Conservation (phyloP, 2,329 filamentous ascomycete species). For the Trichoderma polysporum region DNA sequence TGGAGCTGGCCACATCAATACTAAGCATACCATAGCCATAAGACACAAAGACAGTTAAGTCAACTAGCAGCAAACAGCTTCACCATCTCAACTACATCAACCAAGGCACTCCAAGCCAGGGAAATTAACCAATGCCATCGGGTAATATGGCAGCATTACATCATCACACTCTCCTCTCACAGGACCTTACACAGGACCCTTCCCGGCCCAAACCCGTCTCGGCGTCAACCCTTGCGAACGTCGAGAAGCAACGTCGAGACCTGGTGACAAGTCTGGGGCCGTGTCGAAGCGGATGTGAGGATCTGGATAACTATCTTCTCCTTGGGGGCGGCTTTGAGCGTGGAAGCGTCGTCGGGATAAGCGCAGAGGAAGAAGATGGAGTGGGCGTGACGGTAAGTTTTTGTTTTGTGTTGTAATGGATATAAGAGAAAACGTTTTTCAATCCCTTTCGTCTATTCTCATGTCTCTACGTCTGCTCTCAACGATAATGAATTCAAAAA, state of each 20-base stretch:
- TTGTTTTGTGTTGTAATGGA: too few species aligned
- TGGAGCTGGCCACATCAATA: too few species aligned
- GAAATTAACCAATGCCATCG: background rate
- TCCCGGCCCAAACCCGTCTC: conserved; percentile 44
- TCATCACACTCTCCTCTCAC: background rate
- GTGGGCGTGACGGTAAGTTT: conserved; percentile 47
- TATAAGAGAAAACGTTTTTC: background rate
- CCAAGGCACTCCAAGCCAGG: background rate
- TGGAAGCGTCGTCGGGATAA: conserved; percentile 55
- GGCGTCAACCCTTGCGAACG: conserved; percentile 42
- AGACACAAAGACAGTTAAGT: too few species aligned
- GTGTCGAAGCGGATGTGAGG: conserved; percentile 45
- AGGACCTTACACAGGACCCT: background rate
- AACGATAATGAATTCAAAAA: background rate
- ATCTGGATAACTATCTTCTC: conserved; percentile 50
- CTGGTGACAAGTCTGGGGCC: conserved; percentile 32
- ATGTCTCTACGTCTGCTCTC: background rate
- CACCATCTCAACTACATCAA: background rate
- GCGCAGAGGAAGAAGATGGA: conserved; percentile 50
- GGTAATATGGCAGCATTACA: background rate
- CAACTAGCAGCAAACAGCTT: background rate
- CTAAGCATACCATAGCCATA: too few species aligned
- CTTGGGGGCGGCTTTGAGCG: conserved; percentile 49
- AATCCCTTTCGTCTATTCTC: background rate
- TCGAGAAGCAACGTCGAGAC: conserved; percentile 40